Conservation (phyloP, 2,329 filamentous ascomycete species). For the Exophiala dermatitidis region DNA sequence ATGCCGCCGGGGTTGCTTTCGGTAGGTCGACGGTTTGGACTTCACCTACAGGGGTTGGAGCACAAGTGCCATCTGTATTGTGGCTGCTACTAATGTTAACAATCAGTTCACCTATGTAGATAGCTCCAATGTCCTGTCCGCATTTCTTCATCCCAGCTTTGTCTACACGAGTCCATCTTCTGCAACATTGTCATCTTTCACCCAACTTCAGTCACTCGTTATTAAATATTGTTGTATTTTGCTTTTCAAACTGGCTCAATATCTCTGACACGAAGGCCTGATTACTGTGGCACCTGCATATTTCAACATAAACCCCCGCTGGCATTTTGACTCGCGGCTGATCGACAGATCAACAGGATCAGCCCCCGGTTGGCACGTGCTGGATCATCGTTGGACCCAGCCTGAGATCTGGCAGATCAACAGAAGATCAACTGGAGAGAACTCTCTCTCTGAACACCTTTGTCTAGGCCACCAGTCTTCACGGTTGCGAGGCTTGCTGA, state of each 20-base stretch:
- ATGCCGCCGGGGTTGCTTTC: slow-evolving; percentile 12
- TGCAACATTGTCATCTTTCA: neutral
- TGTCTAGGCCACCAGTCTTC: neutral
- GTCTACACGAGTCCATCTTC: neutral
- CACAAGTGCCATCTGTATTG: neutral
- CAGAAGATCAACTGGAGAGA: slow-evolving; percentile 4
- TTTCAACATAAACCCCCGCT: slow-evolving; percentile 7
- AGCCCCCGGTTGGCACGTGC: slow-evolving; percentile 21
- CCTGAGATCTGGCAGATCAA: slow-evolving; percentile 13
- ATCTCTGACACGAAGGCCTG: neutral
- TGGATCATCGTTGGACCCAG: neutral
- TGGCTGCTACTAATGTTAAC: neutral
- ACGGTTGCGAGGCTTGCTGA: neutral
- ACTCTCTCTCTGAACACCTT: neutral
- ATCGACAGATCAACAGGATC: slow-evolving; percentile 23
- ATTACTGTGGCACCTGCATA: neutral
- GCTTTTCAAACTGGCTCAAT: neutral
- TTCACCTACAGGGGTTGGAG: neutral
- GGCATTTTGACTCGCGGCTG: neutral
- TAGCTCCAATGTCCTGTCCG: neutral
- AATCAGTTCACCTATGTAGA: neutral
- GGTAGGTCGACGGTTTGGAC: neutral
- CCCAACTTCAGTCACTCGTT: neutral
- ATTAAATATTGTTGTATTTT: neutral
- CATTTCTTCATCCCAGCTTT: neutral